Percentiles rank a stretch among this genome's conserved stretches.
Evolutionary conservation across 2,329 filamentous ascomycete genomes (phyloP).

Genomic region (Ophiostoma piceae): DNA sequence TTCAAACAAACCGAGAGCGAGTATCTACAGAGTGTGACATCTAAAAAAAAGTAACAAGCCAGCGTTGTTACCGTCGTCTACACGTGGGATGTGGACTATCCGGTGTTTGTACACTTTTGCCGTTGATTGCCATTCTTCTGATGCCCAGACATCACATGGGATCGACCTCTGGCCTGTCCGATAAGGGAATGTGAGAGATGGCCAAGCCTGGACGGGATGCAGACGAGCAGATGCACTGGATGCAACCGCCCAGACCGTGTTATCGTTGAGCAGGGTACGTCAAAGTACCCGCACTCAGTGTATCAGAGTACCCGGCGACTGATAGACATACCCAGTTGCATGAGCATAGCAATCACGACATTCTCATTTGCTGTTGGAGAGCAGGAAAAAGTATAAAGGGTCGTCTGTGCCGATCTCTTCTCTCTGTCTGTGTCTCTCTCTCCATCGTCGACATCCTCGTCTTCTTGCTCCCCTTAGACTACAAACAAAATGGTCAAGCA

Average conservation of each 20-base stretch:
- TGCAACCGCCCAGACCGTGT: slow-evolving; percentile 7
- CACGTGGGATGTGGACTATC: background rate
- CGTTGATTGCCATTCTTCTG: background rate
- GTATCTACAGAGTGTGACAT: too few species aligned
- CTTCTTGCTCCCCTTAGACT: background rate
- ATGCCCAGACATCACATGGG: background rate
- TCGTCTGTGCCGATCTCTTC: background rate
- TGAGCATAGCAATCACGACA: background rate
- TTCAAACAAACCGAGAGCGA: background rate
- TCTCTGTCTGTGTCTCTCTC: background rate
- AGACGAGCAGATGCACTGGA: background rate
- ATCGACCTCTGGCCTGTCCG: background rate
- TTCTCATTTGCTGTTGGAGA: background rate
- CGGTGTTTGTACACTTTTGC: background rate
- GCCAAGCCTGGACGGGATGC: background rate
- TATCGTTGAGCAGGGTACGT: background rate
- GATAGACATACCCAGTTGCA: background rate
- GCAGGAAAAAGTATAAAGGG: background rate
- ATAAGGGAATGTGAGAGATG: slow-evolving; percentile 2
- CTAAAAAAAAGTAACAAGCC: too few species aligned
- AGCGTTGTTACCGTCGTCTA: background rate
- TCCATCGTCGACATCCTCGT: background rate
- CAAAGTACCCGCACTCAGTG: background rate
- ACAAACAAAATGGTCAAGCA: slow-evolving; percentile 4
- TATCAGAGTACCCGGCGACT: background rate